Conservation (phyloP, 2,329 filamentous ascomycete genomes). For the Cyclaneusma minus region DNA sequence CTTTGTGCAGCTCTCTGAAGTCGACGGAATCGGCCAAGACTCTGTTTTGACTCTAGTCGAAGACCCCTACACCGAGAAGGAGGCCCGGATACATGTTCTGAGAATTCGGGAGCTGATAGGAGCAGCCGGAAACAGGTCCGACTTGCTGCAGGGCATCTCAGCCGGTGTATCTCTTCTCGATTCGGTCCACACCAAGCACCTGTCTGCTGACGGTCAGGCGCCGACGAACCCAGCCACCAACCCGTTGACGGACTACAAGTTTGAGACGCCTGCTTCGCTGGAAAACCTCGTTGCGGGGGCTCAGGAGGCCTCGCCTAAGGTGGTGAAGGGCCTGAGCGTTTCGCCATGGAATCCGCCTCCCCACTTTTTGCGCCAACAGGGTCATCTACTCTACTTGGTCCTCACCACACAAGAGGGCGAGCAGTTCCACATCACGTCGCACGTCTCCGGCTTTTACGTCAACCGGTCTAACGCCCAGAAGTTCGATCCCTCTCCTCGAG, state of each 20-base stretch:
- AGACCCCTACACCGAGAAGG: constrained; percentile 96
- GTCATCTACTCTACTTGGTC: constrained; percentile 81
- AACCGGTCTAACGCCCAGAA: constrained; percentile 93
- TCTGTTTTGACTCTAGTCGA: constrained; percentile 73
- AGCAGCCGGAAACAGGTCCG: constrained; percentile 75
- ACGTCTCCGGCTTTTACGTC: constrained; percentile 90
- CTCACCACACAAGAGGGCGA: constrained; percentile 89
- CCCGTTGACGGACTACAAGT: constrained; percentile 59
- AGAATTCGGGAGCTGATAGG: constrained; percentile 86
- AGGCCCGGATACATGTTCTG: constrained; percentile 87
- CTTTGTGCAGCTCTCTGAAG: constrained; percentile 81
- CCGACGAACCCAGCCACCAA: constrained; percentile 21
- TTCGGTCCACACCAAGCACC: constrained; percentile 38
- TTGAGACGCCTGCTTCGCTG: constrained; percentile 52
- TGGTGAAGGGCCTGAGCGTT: constrained; percentile 73
- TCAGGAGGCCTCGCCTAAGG: constrained; percentile 63
- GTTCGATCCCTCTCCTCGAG: constrained; percentile 78
- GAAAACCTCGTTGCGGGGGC: constrained; percentile 55
- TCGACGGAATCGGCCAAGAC: constrained; percentile 60
- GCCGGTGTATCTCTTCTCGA: constrained; percentile 82
- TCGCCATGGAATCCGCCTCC: constrained; percentile 96
- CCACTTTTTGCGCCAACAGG: constrained; percentile 76
- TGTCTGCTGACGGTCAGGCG: constrained; percentile 20
- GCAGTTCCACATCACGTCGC: constrained; percentile 82
- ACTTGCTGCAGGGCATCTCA: constrained; percentile 71